A percentile compares a stretch with the other conserved stretches of the same genome.
These are phyloP conservation scores for Schrenkiella parvula DNA, from an alignment of 345 rosid species.

Conservation along the genomic window DNA sequence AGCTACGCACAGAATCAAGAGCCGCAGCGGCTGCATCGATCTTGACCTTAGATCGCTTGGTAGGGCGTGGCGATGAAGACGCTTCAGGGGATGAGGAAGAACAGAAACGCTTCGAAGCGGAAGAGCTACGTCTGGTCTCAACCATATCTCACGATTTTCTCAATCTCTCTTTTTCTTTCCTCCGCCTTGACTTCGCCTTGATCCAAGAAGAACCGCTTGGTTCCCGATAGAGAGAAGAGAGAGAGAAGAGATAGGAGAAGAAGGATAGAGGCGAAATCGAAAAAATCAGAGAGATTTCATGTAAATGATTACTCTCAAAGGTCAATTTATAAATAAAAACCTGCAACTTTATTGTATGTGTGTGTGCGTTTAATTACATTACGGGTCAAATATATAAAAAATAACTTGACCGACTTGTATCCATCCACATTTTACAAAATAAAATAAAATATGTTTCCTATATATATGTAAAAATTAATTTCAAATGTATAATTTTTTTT, in stretches of 20 bases:
- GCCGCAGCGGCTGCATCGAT: slow-evolving; percentile 9
- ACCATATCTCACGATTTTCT: slow-evolving; percentile 53
- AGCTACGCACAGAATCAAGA: neutral
- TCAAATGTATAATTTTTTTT: no score
- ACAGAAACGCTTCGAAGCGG: slow-evolving; percentile 78
- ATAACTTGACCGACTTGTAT: slow-evolving; percentile 2
- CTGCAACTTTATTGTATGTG: slow-evolving; percentile 14
- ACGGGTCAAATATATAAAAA: neutral
- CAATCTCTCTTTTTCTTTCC: neutral
- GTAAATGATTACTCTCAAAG: slow-evolving; percentile 20
- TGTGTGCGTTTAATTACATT: slow-evolving; percentile 9
- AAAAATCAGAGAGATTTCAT: slow-evolving; percentile 26
- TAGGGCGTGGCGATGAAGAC: slow-evolving; percentile 45
- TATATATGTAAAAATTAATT: neutral
- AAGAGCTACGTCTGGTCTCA: slow-evolving; percentile 88
- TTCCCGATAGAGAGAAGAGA: slow-evolving; percentile 13
- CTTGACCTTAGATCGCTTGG: slow-evolving; percentile 77
- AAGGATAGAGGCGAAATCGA: slow-evolving; percentile 19
- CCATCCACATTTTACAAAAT: neutral
- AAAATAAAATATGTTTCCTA: neutral
- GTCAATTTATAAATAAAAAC: slow-evolving; percentile 23
- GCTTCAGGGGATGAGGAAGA: slow-evolving; percentile 44
- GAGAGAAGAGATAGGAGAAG: slow-evolving; percentile 14
- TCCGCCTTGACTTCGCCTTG: slow-evolving; percentile 37
- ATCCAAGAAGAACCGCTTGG: slow-evolving; percentile 41